These are phyloP conservation scores for bread wheat (Triticum aestivum) DNA, from an alignment of 176 grass and related monocot species.

Conservation along the genomic window DNA sequence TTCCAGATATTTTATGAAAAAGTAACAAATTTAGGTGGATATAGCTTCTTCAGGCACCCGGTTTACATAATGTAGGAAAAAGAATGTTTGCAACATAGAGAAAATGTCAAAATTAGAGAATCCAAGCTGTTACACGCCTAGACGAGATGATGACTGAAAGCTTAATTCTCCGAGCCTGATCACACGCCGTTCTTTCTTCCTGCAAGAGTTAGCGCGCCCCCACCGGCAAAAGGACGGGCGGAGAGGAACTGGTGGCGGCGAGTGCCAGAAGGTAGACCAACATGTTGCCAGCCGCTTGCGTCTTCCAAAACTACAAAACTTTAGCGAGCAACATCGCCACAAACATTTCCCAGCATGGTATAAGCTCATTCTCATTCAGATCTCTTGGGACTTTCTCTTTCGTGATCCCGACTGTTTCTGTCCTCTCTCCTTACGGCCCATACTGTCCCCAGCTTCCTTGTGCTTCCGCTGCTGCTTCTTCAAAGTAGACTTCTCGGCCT, in stretches of 20 bases:
- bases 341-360: not conserved
- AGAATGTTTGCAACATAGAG: not conserved
- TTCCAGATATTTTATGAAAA: not conserved
- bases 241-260: not conserved
- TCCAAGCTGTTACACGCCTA: not conserved
- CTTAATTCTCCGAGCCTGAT: not conserved
- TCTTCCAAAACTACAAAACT: slow-evolving; percentile 20
- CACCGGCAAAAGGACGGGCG: too few species aligned
- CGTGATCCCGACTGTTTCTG: slow-evolving; percentile 22
- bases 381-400: slow-evolving; percentile 38
- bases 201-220: not conserved
- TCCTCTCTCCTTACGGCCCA: slow-evolving; percentile 16
- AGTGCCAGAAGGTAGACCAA: not conserved
- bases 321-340: not conserved
- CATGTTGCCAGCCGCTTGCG: not conserved
- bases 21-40: not conserved
- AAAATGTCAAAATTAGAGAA: not conserved
- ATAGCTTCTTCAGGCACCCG: not conserved
- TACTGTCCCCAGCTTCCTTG: slow-evolving; percentile 30
- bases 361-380: slow-evolving; percentile 31
- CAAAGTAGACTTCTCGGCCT: not conserved
- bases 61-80: not conserved
- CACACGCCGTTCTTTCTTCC: not conserved
- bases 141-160: not conserved
- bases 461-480: slow-evolving; percentile 32